phyloP scores from a whole-genome alignment of 495 filamentous ascomycete species.

The Aspergillus steynii region DNA sequence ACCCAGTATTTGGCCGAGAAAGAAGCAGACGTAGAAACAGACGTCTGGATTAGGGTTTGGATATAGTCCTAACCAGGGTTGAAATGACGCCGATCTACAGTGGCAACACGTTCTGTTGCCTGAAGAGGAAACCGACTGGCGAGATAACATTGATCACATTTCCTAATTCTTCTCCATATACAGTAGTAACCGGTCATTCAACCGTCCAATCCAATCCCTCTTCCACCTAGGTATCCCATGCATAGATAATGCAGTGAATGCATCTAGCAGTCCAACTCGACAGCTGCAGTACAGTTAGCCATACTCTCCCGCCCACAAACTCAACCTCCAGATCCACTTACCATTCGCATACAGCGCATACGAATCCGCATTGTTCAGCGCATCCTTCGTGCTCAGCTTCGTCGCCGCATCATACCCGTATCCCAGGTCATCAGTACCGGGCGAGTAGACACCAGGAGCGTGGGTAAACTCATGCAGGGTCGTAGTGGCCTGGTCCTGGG shows the following conservation, averaged over 20 bases:
- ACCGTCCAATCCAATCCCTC: no score
- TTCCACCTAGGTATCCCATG: no score
- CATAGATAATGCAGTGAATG: neutral
- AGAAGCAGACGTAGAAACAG: no score
- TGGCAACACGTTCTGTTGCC: neutral
- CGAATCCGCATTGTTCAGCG: slow-evolving; percentile 63
- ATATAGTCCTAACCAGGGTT: no score
- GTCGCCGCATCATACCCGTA: slow-evolving; percentile 59
- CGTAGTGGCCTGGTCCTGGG: slow-evolving; percentile 60
- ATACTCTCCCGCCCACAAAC: neutral
- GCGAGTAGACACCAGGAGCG: slow-evolving; percentile 52
- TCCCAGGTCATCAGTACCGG: slow-evolving; percentile 56
- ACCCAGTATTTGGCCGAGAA: no score
- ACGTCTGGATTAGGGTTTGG: no score
- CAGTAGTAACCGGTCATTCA: neutral
- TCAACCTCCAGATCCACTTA: slow-evolving; percentile 9
- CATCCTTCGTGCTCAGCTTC: slow-evolving; percentile 41
- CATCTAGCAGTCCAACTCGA: neutral
- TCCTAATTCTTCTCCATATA: neutral
- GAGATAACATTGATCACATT: neutral
- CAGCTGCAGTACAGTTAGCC: neutral
- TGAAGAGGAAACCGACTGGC: neutral
- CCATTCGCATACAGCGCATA: slow-evolving; percentile 64
- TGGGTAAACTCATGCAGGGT: slow-evolving; percentile 65
- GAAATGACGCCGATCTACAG: neutral